These are phyloP conservation scores for Ceratocystis eucalypticola DNA, from an alignment of 2,329 filamentous ascomycete genomes.

Conservation along the genomic window DNA sequence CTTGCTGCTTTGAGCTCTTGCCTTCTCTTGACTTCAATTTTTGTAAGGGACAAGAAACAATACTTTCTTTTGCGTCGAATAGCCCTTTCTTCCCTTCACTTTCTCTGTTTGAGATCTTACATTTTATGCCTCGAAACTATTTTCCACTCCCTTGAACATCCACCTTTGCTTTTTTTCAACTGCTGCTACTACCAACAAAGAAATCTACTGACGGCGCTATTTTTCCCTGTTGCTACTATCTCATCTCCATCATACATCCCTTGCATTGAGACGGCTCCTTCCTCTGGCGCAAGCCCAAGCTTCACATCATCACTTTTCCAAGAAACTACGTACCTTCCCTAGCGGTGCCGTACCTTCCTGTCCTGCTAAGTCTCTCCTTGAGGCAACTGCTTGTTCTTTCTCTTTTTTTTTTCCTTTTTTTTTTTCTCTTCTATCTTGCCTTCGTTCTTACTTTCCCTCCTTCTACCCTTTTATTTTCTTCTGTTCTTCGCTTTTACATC, in stretches of 20 bases:
- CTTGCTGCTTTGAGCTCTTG: constrained; percentile 3
- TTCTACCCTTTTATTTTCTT: neutral
- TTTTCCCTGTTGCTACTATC: constrained; percentile 2
- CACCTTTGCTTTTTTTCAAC: neutral
- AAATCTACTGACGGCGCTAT: neutral
- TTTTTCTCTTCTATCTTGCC: neutral
- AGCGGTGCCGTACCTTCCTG: neutral
- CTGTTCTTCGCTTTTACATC: neutral
- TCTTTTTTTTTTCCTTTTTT: neutral
- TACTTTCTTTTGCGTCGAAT: neutral
- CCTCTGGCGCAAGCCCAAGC: constrained; percentile 5
- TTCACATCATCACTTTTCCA: neutral
- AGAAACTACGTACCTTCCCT: neutral
- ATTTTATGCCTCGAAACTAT: neutral
- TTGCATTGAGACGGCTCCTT: constrained; percentile 1
- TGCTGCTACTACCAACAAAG: neutral
- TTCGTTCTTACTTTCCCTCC: neutral
- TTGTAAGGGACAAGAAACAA: neutral
- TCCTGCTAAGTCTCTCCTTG: neutral
- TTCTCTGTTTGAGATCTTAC: neutral
- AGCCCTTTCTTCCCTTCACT: neutral
- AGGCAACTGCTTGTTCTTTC: neutral
- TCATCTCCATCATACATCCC: constrained; percentile 1
- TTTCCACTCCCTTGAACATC: constrained; percentile 1
- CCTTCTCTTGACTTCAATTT: neutral